Conservation (phyloP, 1,284 basidiomycete genomes). For the Sphagnurus paluster region DNA sequence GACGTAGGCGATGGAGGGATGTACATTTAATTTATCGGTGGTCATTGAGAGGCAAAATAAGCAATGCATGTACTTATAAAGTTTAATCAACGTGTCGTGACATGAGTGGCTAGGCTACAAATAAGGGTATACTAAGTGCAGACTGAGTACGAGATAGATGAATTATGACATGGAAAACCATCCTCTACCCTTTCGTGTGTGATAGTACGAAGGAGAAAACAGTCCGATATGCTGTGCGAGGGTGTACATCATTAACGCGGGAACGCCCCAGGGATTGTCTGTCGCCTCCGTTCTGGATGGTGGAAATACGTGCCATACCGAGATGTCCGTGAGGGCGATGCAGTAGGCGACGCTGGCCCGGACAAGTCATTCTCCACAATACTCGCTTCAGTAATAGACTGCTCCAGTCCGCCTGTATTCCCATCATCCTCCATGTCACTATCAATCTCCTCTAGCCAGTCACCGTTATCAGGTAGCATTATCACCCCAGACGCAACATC, state of each 20-base stretch:
- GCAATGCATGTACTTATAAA: conserved; percentile 1
- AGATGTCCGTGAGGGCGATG: conserved; percentile 34
- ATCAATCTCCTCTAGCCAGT: conserved; percentile 60
- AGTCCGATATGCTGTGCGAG: no score
- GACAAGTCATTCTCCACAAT: conserved; percentile 16
- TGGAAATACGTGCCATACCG: conserved; percentile 73
- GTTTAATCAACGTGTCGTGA: no score
- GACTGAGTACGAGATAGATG: background rate
- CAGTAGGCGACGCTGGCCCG: conserved; percentile 13
- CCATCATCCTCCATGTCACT: conserved; percentile 35
- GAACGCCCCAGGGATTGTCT: conserved; percentile 55
- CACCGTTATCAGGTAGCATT: conserved; percentile 75
- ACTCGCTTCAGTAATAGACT: conserved; percentile 28
- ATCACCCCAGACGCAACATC: conserved; percentile 83
- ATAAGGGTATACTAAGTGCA: conserved; percentile 17
- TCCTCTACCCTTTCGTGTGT: no score
- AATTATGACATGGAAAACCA: no score
- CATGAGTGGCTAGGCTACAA: conserved; percentile 2
- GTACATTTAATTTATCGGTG: conserved; percentile 47
- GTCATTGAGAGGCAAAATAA: background rate
- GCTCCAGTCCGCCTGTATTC: conserved; percentile 28
- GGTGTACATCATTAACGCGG: conserved; percentile 27
- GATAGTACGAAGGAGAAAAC: no score
- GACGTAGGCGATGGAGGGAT: conserved; percentile 53
- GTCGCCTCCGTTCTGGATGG: conserved; percentile 67